Evolutionary conservation across 352 stramenopile genomes (phyloP).

Genomic region (Globisporangium acanthophoron): DNA sequence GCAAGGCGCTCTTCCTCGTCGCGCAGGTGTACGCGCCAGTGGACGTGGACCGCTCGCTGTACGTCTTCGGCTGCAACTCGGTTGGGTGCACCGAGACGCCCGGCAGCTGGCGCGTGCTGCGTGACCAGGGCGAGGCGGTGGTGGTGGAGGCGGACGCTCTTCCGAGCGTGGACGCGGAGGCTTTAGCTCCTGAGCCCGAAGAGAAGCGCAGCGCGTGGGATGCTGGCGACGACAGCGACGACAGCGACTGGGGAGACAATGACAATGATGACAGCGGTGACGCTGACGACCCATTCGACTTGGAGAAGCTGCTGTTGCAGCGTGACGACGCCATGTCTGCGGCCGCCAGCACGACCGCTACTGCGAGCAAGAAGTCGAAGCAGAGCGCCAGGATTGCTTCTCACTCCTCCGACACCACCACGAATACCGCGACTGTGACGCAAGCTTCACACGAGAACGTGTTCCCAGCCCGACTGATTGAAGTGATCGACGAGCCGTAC

Average conservation of each 20-base stretch:
- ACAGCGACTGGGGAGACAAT: conserved; percentile 69
- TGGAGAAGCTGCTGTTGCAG: conserved; percentile 64
- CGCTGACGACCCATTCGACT: conserved; percentile 27
- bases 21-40: conserved; percentile 77
- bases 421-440: conserved; percentile 8
- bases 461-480: conserved; percentile 58
- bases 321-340: conserved; percentile 61
- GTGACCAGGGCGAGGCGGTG: conserved; percentile 37
- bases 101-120: conserved; percentile 70
- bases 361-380: conserved; percentile 2
- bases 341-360: conserved; percentile 10
- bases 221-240: conserved; percentile 32
- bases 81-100: conserved; percentile 51
- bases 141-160: neutral
- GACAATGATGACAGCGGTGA: conserved; percentile 29
- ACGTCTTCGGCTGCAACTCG: conserved; percentile 84
- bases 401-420: neutral
- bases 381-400: too few relatives aligned
- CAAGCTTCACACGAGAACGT: neutral
- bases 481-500: conserved; percentile 75
- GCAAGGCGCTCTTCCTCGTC: conserved; percentile 56
- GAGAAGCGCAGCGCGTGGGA: conserved; percentile 14
- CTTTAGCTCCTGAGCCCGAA: conserved; percentile 7
- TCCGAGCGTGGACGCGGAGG: neutral
- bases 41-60: conserved; percentile 65